Base-by-base conservation (phyloP, 2,329 filamentous ascomycete species). In the Chrysoporthe cubensis region DNA sequence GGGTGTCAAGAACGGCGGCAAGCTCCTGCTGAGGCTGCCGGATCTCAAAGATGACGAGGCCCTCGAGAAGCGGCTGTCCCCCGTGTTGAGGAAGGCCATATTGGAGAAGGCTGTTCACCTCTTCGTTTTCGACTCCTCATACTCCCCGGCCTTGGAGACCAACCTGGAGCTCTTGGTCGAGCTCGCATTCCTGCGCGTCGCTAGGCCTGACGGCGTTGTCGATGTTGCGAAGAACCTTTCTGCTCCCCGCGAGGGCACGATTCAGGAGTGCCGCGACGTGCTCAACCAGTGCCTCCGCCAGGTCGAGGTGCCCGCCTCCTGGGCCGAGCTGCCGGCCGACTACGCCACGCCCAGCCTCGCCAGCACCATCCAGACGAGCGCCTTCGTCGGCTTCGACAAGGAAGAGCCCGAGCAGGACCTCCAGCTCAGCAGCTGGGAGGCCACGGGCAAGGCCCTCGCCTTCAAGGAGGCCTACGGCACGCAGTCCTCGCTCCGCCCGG, bases 381-480 rank as follows among this genome's bases (percentile, higher is more conserved):
- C 93, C 84, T 98, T 99, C 76, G 87, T 87, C 63, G 80, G 89
- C 1, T 96, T 94, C 76, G 86, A 92, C 72, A 96, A 95, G 81
- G 82, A 86, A 54, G 92, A 96, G 74, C 73, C 80, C 0, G 93
- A 96, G 78, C 84, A 90, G 34, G 85, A 86, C 3, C 80, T 90
- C 2, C 76, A 80, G 72, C 86, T 97, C 69, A 87, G 87, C 74
- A 87, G 91, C 78, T 97, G 94, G 93, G 87, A 94, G 80, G 85
- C 90, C 59, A 92, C 90, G 62, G 96, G 95, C 70, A 96, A 96
- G 84, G 92, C 90, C 60, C 85, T 99, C 67, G 88, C 88, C 4
- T 99, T 99, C 87, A 97, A 96, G 84, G 96, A 99, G 80, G 95
- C 93, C 0, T 98, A 94, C 76, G 90, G 87, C 71, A 94, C 93